These are phyloP conservation scores for Mortierella sp. DNA, from an alignment of 371 early-diverging fungal species.

Conservation along the genomic window DNA sequence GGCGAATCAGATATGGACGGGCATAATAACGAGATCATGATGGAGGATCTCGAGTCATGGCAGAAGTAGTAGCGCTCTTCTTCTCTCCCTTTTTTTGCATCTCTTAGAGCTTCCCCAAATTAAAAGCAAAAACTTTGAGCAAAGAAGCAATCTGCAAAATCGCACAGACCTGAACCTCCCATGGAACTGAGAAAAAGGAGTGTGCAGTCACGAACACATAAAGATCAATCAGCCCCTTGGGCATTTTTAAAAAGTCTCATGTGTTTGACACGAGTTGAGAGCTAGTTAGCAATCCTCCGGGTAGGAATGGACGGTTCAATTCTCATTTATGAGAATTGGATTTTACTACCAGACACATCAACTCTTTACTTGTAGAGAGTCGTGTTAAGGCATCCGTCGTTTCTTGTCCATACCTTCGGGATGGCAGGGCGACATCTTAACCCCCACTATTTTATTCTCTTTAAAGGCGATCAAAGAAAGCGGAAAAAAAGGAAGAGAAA, in stretches of 20 bases:
- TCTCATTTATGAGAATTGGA: constrained; percentile 14
- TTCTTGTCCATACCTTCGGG: not conserved
- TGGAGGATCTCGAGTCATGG: constrained; percentile 45
- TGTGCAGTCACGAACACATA: constrained; percentile 12
- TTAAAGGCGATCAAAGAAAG: not conserved
- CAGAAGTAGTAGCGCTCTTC: constrained; percentile 12
- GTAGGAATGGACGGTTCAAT: constrained; percentile 58
- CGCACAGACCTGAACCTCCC: not conserved
- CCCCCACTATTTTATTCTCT: constrained; percentile 31
- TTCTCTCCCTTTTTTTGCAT: too few species aligned
- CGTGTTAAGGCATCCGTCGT: constrained; percentile 59
- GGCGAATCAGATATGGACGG: constrained; percentile 17
- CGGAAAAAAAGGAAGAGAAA: not conserved
- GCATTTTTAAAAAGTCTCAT: not conserved
- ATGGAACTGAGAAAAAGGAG: not conserved
- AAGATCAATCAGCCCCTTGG: not conserved
- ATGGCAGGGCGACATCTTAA: constrained; percentile 50
- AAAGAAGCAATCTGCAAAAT: not conserved
- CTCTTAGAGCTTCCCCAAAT: not conserved
- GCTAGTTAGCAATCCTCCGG: constrained; percentile 61
- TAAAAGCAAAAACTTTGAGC: not conserved
- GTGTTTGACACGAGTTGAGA: constrained; percentile 60
- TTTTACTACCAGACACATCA: constrained; percentile 51
- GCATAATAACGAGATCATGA: constrained; percentile 23
- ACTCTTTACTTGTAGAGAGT: constrained; percentile 20